Base-by-base conservation (phyloP, 371 early-diverging fungal species). In the Mucor racemosus region DNA sequence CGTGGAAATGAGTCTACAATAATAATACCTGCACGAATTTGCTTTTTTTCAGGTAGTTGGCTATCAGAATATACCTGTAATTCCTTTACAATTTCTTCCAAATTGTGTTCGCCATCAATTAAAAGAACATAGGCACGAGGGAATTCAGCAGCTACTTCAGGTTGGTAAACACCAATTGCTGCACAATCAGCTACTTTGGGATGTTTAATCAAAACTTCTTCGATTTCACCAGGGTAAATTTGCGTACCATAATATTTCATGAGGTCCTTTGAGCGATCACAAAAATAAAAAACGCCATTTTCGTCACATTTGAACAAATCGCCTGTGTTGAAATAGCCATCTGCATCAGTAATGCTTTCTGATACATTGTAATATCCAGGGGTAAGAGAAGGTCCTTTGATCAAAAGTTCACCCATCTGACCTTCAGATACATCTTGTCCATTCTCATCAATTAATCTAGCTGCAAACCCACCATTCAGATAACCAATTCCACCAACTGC, bases 281-380 rank as follows among this genome's bases (percentile, higher is more conserved):
- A 75, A 26, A 90, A 80, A 41, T 71, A 85, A 68, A 92, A 85
- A 39, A 79, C 65, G 9, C 87, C 88, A 5, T 84, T 56, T 26
- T 74, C 70, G 60, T 88, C 83, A 4, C 84, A 76, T n/a, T 77
- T 70, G 19, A 64, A 92, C 38, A 95, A 72, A 68, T 96, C 97
- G 11, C 94, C 95, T 0, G 92, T 93, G 62, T 87, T 90, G 58
- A 93, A 76, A 78, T 84, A 95, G 1, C 92, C 93, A n/a, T 84
- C 81, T 0, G 39, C 35, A 63, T 87, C 89, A 64, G 93, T 83
- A 0, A 85, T 75, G 0, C 88, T 89, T 63, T 86, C 76, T 13
- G 64, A 58, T 50, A 84, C 84, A 50, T 86, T 85, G 41, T 84
- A 75, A 62, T 92, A 91, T 0, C 91, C 92, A 36, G 72, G 69